Base-by-base conservation (phyloP, 2,329 filamentous ascomycete genomes). In the Trichophyton schoenleinii region DNA sequence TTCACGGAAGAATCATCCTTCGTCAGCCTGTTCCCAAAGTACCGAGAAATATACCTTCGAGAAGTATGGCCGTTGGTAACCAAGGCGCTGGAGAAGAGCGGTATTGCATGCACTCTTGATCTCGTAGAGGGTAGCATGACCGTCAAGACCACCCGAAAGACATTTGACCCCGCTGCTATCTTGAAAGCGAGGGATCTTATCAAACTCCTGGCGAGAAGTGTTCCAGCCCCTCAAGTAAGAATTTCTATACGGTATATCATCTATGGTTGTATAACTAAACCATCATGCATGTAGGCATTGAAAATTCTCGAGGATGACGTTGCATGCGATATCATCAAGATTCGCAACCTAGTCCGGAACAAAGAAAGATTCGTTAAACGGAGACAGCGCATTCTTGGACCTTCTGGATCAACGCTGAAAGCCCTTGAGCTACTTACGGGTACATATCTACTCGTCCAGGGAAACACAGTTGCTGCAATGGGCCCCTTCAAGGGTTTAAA, bases 291-390 rank as follows among this genome's bases (percentile, higher is more conserved):
- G 34, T 61, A 78, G 73, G 94, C 94, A 2, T 76, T 99, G 68
- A 95, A 95, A 75, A 95, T 99, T 59, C 82, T 99, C 62, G 88
- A 97, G 55, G 94, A 99, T 73, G 90, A 87, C 28, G 81, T 92
- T 57, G 91, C 91, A 9, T 91, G 89, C 79, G 94, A 99, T 74
- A 87, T 99, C 62, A 92, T 99, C 79, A 97, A 96, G 79, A 95
- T 96, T 68, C 83, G 91, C 64, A 92, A 85, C 70, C 80, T 96
- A 57, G 90, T 97, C 31, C 82, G 88, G 64, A 96, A 92, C 75
- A 96, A 96, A 75, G 91, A 97, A 67, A 85, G 91, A 62, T 99
- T 97, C 70, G 89, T 96, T 59, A 99, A 99, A 80, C 82, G 94
- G 61, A 83, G 94, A 57, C 94, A 99, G 76, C 82, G 94, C 61